phyloP scores from a whole-genome alignment of 2,329 filamentous ascomycete genomes.

The Nigrospora sphaerica region DNA sequence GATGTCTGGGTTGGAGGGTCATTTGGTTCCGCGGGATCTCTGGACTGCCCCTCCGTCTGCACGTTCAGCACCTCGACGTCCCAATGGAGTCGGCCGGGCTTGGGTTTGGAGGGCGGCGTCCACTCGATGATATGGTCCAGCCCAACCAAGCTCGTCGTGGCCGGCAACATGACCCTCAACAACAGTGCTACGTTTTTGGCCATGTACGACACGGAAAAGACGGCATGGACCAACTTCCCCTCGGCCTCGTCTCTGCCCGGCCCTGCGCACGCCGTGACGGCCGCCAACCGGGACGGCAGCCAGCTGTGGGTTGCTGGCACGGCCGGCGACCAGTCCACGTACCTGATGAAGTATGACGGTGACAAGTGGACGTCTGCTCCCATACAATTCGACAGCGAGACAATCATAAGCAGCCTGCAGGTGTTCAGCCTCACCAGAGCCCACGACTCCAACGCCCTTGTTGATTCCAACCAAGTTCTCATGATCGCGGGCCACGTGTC shows the following conservation, averaged over 20 bases:
- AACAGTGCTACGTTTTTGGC: slow-evolving; percentile 61
- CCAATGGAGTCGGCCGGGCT: slow-evolving; percentile 77
- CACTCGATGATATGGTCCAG: slow-evolving; percentile 70
- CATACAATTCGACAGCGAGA: slow-evolving; percentile 54
- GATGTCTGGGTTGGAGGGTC: slow-evolving; percentile 82
- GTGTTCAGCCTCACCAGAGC: slow-evolving; percentile 64
- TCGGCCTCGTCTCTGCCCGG: slow-evolving; percentile 65
- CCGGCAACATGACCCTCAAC: slow-evolving; percentile 67
- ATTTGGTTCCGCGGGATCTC: slow-evolving; percentile 75
- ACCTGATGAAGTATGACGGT: slow-evolving; percentile 77
- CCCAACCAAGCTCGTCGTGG: slow-evolving; percentile 64
- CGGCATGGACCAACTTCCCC: slow-evolving; percentile 59
- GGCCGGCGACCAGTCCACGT: slow-evolving; percentile 54
- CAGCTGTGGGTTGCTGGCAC: slow-evolving; percentile 80
- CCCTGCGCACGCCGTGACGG: slow-evolving; percentile 67
- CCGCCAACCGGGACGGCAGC: slow-evolving; percentile 63
- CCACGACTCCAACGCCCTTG: slow-evolving; percentile 57
- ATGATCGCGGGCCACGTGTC: slow-evolving; percentile 80
- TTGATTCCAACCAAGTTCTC: slow-evolving; percentile 63
- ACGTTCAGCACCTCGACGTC: slow-evolving; percentile 62
- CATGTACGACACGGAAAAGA: slow-evolving; percentile 61
- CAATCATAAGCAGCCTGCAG: slow-evolving; percentile 72
- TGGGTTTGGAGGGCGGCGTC: slow-evolving; percentile 63
- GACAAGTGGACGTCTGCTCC: slow-evolving; percentile 61
- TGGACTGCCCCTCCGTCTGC: slow-evolving; percentile 79